phyloP scores from a whole-genome alignment of 441 rosid species.

The Populus hybrid region DNA sequence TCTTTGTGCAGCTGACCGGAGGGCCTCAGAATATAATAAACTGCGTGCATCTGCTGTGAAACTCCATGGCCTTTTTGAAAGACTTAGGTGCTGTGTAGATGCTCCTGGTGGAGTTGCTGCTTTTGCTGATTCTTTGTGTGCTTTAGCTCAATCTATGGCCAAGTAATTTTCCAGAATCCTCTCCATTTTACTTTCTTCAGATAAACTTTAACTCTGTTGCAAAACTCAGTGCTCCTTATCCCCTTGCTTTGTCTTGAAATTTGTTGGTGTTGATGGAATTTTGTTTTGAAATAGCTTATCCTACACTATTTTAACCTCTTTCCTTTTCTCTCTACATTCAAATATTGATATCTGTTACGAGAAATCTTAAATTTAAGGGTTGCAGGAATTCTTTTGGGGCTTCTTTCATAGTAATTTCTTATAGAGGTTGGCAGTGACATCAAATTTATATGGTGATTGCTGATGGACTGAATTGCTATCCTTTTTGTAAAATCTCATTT shows the following conservation, averaged over 20 bases:
- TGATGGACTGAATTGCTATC: not conserved
- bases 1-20: conserved; percentile 91
- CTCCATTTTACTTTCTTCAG: not conserved
- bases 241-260: conserved; percentile 2
- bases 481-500: not conserved
- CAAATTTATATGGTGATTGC: not conserved
- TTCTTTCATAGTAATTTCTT: not conserved
- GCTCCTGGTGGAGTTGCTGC: conserved; percentile 61
- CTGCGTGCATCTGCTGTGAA: conserved; percentile 90
- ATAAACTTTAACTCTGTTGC: not conserved
- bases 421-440: not conserved
- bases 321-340: not conserved
- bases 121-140: conserved; percentile 72
- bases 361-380: not conserved
- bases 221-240: not conserved
- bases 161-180: conserved; percentile 46
- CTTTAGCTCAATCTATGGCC: conserved; percentile 83
- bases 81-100: conserved; percentile 64
- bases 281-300: not conserved
- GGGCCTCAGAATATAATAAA: conserved; percentile 80
- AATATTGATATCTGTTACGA: not conserved
- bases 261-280: not conserved
- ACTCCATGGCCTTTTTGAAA: conserved; percentile 81
- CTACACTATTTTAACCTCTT: not conserved
- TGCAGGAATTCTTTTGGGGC: not conserved